A percentile compares a stretch with the other conserved stretches of the same genome.
Conservation (phyloP, 2,329 filamentous ascomycete genomes). For the Dryadomyces sulphureus region DNA sequence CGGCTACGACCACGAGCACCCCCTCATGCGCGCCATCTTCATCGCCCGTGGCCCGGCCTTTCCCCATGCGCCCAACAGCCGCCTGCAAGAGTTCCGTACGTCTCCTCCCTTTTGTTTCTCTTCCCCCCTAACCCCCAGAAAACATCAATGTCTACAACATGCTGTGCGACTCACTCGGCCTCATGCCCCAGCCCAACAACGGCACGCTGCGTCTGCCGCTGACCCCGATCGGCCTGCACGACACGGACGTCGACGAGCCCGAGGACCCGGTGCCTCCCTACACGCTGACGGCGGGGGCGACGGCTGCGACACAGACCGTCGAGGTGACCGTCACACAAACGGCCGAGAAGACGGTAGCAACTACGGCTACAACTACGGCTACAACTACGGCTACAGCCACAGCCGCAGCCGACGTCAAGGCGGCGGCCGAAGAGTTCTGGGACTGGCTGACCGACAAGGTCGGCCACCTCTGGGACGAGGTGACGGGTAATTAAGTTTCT, state of each 20-base stretch:
- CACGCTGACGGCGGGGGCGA: conserved; percentile 8
- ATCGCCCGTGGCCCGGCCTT: conserved; percentile 86
- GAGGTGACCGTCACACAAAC: neutral
- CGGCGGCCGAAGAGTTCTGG: conserved; percentile 23
- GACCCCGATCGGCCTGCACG: conserved; percentile 45
- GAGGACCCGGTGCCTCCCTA: conserved; percentile 31
- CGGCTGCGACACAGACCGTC: conserved; percentile 2
- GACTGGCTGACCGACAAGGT: conserved; percentile 36
- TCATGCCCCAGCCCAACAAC: conserved; percentile 67
- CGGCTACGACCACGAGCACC: conserved; percentile 89
- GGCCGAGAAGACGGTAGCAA: conserved; percentile 6
- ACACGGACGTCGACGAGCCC: conserved; percentile 17
- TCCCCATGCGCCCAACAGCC: conserved; percentile 68
- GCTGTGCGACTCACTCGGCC: conserved; percentile 70
- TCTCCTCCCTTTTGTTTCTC: conserved; percentile 12
- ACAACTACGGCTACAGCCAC: neutral
- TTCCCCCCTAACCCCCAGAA: conserved; percentile 35
- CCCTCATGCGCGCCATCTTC: conserved; percentile 92
- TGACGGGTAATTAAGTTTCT: conserved; percentile 14
- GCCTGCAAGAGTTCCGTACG: conserved; percentile 70
- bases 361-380: neutral
- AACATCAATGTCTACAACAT: conserved; percentile 95
- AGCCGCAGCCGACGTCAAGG: conserved; percentile 4
- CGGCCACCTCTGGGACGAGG: conserved; percentile 29
- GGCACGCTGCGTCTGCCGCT: conserved; percentile 68